phyloP scores from a whole-genome alignment of 805 yeast species.

The Sugiyamaella floridensis region DNA sequence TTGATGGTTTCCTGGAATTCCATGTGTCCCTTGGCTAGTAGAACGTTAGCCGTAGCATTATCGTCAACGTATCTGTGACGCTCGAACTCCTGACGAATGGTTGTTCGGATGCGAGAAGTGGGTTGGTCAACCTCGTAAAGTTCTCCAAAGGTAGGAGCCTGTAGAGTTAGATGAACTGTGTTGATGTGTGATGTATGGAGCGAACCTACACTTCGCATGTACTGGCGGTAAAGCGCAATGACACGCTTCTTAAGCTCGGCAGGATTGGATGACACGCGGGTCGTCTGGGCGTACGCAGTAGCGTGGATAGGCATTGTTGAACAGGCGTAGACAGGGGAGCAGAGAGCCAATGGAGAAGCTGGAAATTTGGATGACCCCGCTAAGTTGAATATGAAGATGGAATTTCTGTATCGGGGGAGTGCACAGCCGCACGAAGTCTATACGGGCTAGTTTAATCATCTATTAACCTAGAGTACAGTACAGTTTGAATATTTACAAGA shows the following conservation, averaged over 20 bases:
- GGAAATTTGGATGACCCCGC: background rate
- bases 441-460: too few relatives aligned
- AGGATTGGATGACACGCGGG: slow-evolving; percentile 55
- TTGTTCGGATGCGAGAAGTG: slow-evolving; percentile 69
- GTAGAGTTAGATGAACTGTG: slow-evolving; percentile 1
- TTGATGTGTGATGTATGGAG: background rate
- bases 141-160: slow-evolving; percentile 37
- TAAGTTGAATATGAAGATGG: background rate
- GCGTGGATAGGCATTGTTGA: slow-evolving; percentile 53
- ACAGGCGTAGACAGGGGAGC: background rate
- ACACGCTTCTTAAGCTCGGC: slow-evolving; percentile 59
- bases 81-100: slow-evolving; percentile 84
- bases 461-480: too few relatives aligned
- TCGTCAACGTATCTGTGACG: slow-evolving; percentile 71
- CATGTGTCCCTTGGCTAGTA: slow-evolving; percentile 80
- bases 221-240: slow-evolving; percentile 65
- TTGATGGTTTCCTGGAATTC: slow-evolving; percentile 82
- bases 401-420: too few relatives aligned
- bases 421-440: too few relatives aligned
- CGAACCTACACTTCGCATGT: slow-evolving; percentile 40
- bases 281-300: slow-evolving; percentile 78
- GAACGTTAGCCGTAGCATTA: slow-evolving; percentile 56
- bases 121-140: slow-evolving; percentile 47
- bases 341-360: background rate
- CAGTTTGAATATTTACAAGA: too few relatives aligned